Base-by-base conservation (phyloP, 441 rosid genomes). In the Gossypium schwendimanii region DNA sequence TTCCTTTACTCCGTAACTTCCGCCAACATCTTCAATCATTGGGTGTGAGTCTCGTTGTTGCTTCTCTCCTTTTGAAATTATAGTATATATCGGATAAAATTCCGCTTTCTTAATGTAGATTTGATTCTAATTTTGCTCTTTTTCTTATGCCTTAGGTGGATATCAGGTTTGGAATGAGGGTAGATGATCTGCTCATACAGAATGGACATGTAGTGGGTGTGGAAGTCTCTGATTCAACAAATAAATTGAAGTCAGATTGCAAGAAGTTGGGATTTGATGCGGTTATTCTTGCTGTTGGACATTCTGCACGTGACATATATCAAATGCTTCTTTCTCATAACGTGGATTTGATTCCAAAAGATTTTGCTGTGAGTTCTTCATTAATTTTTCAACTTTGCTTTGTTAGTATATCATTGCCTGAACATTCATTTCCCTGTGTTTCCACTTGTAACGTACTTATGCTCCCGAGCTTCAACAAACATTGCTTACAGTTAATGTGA, bases 231-330 rank as follows among this genome's bases (percentile, higher is more conserved):
- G 82, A 83, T 76, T 86, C 92, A 74, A 77, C 82, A 55, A 77
- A 86, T 49, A 68, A 74, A 36, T 70, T 75, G 79, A 76, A 52
- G 67, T 73, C 62, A 66, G 80, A 79, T 76, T 64, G 81, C 67
- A 77, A 81, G 75, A 68, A 79, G 72, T 72, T 83, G 77, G 83
- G 70, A n/a, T 87, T 68, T 80, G 98, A 92, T 81, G 92, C 95
- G 7, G 91, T 90, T 61, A 78, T 94, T 78, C 87, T 94, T 71
- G 98, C 97, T 50, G 97, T 89, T 67, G 98, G 97, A 70, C 98
- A 94, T 84, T 94, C 99, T 80, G 97, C 97, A 63, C 96, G 96
- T 71, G 99, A 92, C 73, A 75, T 84, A 49, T 94, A 94, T 83
- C 88, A 89, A 71, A 92, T 87, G 92, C 97, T 94, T 85, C 92